Base-by-base conservation (phyloP, 345 rosid species). In the Crucihimalaya himalaica region DNA sequence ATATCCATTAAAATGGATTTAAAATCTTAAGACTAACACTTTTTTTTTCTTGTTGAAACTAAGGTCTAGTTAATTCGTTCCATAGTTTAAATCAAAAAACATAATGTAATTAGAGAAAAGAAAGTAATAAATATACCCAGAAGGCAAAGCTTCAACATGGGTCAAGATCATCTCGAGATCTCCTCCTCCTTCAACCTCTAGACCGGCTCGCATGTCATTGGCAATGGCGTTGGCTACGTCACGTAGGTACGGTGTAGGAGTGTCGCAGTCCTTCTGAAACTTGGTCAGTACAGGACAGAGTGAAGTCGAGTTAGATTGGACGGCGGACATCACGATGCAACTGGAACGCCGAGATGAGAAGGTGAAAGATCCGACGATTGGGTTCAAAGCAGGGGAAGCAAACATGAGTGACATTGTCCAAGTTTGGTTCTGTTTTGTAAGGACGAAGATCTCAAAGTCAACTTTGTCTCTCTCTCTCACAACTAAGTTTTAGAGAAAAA, bases 101-200 rank as follows among this genome's bases (percentile, higher is more conserved):
- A 25, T 25, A 62, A 4, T 60, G 19, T 8, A 8, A 62, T 5
- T 1, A 42, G 8, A 62, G 5, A 32, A 54, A 19, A 58, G 5
- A 35, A 46, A 29, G 46, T 28, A 47, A 8, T 13, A 8, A 66
- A 72, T 48, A 35, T 85, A 92, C 95, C 97, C 95, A 51, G 82
- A 82, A 20, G 97, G 96, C 85, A 93, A 81, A 75, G 67, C 72
- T 52, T 93, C 91, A 20, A 90, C 97, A 68, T 84, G 85, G 67
- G 88, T 88, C 27, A 90, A 87, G 43, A 92, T 86, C 98, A 92
- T 92, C 78, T 83, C 83, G 47, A 92, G 93, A 77, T 88, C 91
- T 66, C 90, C 80, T 16, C 85, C 89, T 29, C 93, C 90, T n/a
- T 88, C 88, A 15, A 63, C 86, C 8, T 83, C 89, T 20, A 88